Base-by-base conservation (phyloP, 805 yeast species). In the Teunomyces funiuensis region DNA sequence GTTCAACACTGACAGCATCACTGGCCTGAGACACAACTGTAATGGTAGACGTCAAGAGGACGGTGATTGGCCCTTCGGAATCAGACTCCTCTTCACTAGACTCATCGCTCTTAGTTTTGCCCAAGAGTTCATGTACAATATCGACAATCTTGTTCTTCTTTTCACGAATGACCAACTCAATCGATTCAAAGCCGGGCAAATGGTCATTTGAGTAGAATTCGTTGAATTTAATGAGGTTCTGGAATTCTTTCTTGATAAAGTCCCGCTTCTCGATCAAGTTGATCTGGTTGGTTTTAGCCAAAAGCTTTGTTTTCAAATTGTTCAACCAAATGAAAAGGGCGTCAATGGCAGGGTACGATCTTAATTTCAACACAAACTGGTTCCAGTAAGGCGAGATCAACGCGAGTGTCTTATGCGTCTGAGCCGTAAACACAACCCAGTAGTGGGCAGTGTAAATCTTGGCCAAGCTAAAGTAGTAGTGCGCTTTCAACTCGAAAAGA, bases 191-290 rank as follows among this genome's bases (percentile, higher is more conserved):
- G 5, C 25, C 25, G 3, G 25, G 10, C 3, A 22, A 11, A 3
- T 22, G 11, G 5, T 22, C 10, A 6, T 22, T 6, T 9, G 40
- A 34, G n/a, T 36, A 36, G 31, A 51, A 51, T 20, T 51, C 48
- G 23, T 50, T 44, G 36, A 51, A 54, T 29, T 54, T 50, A 36
- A 57, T 33, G 33, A 61, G 51, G 38, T 55, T 61, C 19, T 50
- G 49, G 33, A 61, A 55, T 33, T 63, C 69, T 10, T 43, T 46
- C 23, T 50, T 50, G 28, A 63, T 41, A 40, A 63, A 63, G 17
- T 51, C 36, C 6, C 49, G 51, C 39, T 51, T 54, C 33, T 55
- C 51, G 6, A 55, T 53, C 29, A 61, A 53, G 27, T 36, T 41
- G 16, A 33, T 23, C 9, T 19, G 19, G 14, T 22, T 37, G 15